A percentile compares a stretch with the other conserved stretches of the same genome.
phyloP scores from a whole-genome alignment of 2,329 filamentous ascomycete species.

The Stylonectria norvegica region DNA sequence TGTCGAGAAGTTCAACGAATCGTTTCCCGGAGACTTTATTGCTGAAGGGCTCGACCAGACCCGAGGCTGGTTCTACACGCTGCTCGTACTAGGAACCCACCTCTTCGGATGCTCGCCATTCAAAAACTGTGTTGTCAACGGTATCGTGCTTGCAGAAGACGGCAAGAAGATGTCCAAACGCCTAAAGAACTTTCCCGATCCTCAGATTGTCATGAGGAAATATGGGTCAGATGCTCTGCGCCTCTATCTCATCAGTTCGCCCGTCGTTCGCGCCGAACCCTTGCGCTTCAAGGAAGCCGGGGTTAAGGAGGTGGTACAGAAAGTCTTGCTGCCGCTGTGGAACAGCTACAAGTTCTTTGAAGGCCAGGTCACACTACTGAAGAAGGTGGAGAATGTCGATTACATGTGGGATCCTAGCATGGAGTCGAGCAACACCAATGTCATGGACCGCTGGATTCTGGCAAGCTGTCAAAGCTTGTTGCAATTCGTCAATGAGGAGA shows the following conservation, averaged over 20 bases:
- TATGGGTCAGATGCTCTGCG: slow-evolving; percentile 91
- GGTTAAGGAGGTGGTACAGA: slow-evolving; percentile 92
- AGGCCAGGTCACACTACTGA: slow-evolving; percentile 77
- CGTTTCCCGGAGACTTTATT: slow-evolving; percentile 91
- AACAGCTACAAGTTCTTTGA: slow-evolving; percentile 98
- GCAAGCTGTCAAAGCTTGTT: slow-evolving; percentile 88
- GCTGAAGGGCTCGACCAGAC: slow-evolving; percentile 92
- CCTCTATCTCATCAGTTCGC: slow-evolving; percentile 95
- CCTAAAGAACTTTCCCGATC: slow-evolving; percentile 93
- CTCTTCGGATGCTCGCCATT: slow-evolving; percentile 83
- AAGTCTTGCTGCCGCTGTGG: slow-evolving; percentile 87
- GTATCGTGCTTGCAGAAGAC: slow-evolving; percentile 88
- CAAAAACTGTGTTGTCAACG: slow-evolving; percentile 95
- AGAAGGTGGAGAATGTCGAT: slow-evolving; percentile 77
- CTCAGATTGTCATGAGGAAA: slow-evolving; percentile 73
- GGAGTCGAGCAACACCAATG: slow-evolving; percentile 76
- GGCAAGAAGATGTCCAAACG: slow-evolving; percentile 99
- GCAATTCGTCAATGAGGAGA: slow-evolving; percentile 89
- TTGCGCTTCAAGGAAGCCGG: slow-evolving; percentile 87
- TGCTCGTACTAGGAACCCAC: slow-evolving; percentile 83
- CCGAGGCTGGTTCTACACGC: slow-evolving; percentile 93
- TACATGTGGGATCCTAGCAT: slow-evolving; percentile 75
- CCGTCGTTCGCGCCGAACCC: slow-evolving; percentile 87
- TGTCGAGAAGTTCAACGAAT: slow-evolving; percentile 71
- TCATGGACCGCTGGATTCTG: slow-evolving; percentile 95